Conservation (phyloP, 2,329 filamentous ascomycete genomes). For the Ophiognomonia clavigignenti-juglandacearum region DNA sequence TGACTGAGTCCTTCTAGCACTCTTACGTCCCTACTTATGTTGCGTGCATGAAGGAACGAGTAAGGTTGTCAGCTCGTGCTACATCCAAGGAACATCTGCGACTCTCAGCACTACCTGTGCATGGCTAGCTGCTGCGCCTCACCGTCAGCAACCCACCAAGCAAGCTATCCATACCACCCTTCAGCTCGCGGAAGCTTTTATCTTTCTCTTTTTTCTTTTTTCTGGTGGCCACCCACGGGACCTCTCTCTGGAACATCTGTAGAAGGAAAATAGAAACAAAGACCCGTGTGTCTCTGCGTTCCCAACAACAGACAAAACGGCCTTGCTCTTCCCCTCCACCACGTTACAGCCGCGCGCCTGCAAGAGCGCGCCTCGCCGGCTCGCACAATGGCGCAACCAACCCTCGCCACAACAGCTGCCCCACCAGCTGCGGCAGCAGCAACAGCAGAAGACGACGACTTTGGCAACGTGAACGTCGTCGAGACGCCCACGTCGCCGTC, state of each 20-base stretch:
- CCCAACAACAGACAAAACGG: no score
- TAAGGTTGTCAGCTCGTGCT: no score
- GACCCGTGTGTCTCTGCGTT: no score
- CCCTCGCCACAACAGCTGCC: conserved; percentile 4
- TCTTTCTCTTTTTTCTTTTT: neutral
- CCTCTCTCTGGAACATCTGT: no score
- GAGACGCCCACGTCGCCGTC: conserved; percentile 41
- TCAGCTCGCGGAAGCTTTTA: neutral
- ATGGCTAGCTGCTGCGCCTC: conserved; percentile 1
- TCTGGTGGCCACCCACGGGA: no score
- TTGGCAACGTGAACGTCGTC: conserved; percentile 22
- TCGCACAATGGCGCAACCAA: conserved; percentile 9
- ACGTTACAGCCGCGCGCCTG: conserved; percentile 13
- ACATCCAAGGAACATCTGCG: no score
- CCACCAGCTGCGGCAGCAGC: no score
- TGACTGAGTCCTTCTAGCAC: no score
- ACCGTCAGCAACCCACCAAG: conserved; percentile 4
- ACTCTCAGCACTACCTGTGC: no score
- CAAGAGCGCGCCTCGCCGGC: neutral
- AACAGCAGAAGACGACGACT: neutral
- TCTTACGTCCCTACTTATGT: no score
- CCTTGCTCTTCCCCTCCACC: neutral
- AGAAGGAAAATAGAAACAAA: no score
- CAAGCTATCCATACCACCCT: neutral
- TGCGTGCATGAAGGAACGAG: no score